A percentile compares a stretch with the other conserved stretches of the same genome.
phyloP scores from a whole-genome alignment of 2,329 filamentous ascomycete species.

The Cladobotryum protrusum region DNA sequence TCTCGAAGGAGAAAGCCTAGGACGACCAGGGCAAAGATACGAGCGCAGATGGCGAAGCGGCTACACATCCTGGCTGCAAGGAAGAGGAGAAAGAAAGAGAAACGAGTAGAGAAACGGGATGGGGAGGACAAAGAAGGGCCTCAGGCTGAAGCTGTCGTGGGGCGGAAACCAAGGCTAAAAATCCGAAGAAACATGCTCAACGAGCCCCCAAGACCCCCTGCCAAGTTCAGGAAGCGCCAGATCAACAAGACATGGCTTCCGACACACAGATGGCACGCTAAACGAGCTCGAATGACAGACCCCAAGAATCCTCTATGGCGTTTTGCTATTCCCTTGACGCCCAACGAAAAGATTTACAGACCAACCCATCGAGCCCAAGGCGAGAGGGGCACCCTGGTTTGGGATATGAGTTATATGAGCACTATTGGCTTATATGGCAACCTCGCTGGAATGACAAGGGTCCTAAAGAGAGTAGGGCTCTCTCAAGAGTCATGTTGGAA shows the following conservation, averaged over 20 bases:
- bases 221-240: slow-evolving; percentile 79
- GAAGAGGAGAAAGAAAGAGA: slow-evolving; percentile 40
- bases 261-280: slow-evolving; percentile 90
- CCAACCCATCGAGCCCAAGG: slow-evolving; percentile 76
- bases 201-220: slow-evolving; percentile 46
- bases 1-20: slow-evolving; percentile 55
- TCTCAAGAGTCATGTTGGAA: slow-evolving; percentile 56
- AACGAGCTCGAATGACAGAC: slow-evolving; percentile 81
- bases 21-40: slow-evolving; percentile 52
- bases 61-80: slow-evolving; percentile 57
- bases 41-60: slow-evolving; percentile 70
- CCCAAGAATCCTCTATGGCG: slow-evolving; percentile 80
- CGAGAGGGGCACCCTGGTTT: slow-evolving; percentile 70
- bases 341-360: slow-evolving; percentile 84
- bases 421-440: slow-evolving; percentile 73
- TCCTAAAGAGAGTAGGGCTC: slow-evolving; percentile 62
- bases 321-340: slow-evolving; percentile 77
- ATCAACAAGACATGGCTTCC: slow-evolving; percentile 88
- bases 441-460: slow-evolving; percentile 54
- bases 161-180: slow-evolving; percentile 48
- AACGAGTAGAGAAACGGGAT: slow-evolving; percentile 21
- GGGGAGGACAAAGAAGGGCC: slow-evolving; percentile 3
- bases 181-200: slow-evolving; percentile 66
- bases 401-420: slow-evolving; percentile 93
- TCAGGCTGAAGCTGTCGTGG: slow-evolving; percentile 15